A percentile compares a stretch with the other conserved stretches of the same genome.
Evolutionary conservation across 2,329 filamentous ascomycete genomes (phyloP).

Genomic region (Cercospora citrullina): DNA sequence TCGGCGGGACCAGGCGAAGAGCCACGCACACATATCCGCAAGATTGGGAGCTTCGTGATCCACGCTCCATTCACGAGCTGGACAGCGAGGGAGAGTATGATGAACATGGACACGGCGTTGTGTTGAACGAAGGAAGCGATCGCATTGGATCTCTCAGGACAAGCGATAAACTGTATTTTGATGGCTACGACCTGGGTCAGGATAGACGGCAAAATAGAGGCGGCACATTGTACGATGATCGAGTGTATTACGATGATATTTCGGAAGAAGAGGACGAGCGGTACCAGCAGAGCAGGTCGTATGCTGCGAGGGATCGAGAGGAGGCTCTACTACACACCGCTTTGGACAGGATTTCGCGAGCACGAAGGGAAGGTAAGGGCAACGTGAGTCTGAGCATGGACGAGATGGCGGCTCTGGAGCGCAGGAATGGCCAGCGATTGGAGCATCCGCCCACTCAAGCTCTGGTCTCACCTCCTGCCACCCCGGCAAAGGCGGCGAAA

Average conservation of each 20-base stretch:
- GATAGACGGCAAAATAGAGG: conserved; percentile 40
- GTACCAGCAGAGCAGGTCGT: conserved; percentile 47
- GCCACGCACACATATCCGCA: conserved; percentile 27
- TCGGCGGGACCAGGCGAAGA: conserved; percentile 57
- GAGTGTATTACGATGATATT: conserved; percentile 47
- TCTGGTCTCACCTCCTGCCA: conserved; percentile 36
- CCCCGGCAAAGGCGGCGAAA: conserved; percentile 28
- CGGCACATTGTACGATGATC: conserved; percentile 51
- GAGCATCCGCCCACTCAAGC: conserved; percentile 28
- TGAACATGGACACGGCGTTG: conserved; percentile 48
- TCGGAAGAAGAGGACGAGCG: conserved; percentile 53
- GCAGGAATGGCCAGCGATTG: conserved; percentile 33
- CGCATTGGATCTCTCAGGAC: conserved; percentile 28
- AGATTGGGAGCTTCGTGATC: conserved; percentile 50
- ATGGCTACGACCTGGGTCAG: conserved; percentile 49
- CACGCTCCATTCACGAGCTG: conserved; percentile 53
- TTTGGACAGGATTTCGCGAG: conserved; percentile 74
- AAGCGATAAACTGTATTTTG: conserved; percentile 51
- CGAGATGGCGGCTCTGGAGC: conserved; percentile 78
- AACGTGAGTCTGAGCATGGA: conserved; percentile 78
- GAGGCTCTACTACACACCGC: conserved; percentile 76
- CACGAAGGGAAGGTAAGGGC: conserved; percentile 71
- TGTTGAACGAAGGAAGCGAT: conserved; percentile 39
- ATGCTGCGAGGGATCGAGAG: conserved; percentile 65
- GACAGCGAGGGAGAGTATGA: conserved; percentile 51